Evolutionary conservation across 192 early-diverging fungal genomes (phyloP).

Genomic region (Entrophospora sp.): DNA sequence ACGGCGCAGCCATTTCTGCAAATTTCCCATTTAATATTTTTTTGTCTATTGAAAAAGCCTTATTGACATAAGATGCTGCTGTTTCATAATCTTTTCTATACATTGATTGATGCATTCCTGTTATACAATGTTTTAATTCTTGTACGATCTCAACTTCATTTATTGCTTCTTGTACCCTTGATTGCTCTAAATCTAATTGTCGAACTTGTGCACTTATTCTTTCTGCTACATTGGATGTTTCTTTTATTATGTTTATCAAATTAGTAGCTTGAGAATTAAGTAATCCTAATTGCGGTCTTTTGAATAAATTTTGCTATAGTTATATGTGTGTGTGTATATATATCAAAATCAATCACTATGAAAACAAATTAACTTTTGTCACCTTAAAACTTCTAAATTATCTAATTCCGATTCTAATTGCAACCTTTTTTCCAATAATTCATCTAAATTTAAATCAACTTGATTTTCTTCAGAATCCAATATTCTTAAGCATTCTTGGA

Average conservation of each 20-base stretch:
- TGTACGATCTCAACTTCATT: conserved; percentile 64
- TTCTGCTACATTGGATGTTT: conserved; percentile 66
- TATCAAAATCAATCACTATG: neutral
- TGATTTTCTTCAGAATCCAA: conserved; percentile 56
- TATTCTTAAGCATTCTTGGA: conserved; percentile 47
- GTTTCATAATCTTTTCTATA: conserved; percentile 53
- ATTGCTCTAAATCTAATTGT: conserved; percentile 73
- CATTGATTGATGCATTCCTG: conserved; percentile 55
- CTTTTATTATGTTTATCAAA: conserved; percentile 46
- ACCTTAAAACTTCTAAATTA: conserved; percentile 47
- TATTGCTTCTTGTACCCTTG: conserved; percentile 61
- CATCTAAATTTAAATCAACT: conserved; percentile 50
- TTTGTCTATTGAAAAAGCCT: conserved; percentile 49
- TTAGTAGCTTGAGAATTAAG: conserved; percentile 37
- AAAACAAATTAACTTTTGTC: conserved; percentile 11
- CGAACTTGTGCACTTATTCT: conserved; percentile 79
- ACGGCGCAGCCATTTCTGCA: conserved; percentile 48
- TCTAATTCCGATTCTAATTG: conserved; percentile 43
- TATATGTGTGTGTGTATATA: neutral
- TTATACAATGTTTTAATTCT: conserved; percentile 63
- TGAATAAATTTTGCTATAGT: neutral
- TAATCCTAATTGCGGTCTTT: conserved; percentile 46
- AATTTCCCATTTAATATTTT: conserved; percentile 52
- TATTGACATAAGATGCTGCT: conserved; percentile 56
- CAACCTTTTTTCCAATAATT: conserved; percentile 36